phyloP scores from a whole-genome alignment of 176 grass and related monocot genomes.

The Elymus sibiricus region DNA sequence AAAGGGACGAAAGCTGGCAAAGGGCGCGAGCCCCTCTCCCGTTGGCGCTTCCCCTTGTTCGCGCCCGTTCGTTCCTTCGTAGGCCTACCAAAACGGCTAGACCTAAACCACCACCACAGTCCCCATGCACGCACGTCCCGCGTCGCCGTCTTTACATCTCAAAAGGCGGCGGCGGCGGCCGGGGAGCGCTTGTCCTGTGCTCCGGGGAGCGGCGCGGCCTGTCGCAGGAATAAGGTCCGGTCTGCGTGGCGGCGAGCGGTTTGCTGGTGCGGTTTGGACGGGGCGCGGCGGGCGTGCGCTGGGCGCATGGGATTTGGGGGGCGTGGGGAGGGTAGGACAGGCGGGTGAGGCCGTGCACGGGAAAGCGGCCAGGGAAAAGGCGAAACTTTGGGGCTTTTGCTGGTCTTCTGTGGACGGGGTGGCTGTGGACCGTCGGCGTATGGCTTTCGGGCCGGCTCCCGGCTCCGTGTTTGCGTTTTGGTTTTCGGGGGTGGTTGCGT shows the following conservation, averaged over 20 bases:
- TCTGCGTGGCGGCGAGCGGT: slow-evolving; percentile 19
- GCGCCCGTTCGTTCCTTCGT: neutral
- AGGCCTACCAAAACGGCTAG: neutral
- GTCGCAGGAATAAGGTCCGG: slow-evolving; percentile 54
- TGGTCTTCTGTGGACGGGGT: neutral
- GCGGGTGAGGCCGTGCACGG: slow-evolving; percentile 21
- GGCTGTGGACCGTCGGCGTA: neutral
- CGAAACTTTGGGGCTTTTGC: neutral
- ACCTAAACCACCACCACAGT: neutral
- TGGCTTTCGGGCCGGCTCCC: neutral
- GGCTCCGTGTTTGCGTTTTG: too few species aligned
- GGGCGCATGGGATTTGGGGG: neutral
- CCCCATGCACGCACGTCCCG: neutral
- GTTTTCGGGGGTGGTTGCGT: too few species aligned
- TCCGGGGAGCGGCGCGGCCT: slow-evolving; percentile 44
- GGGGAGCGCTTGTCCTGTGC: slow-evolving; percentile 66
- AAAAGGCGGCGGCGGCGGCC: slow-evolving; percentile 46
- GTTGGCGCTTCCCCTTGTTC: slow-evolving; percentile 66
- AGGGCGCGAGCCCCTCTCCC: slow-evolving; percentile 16
- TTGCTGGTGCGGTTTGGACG: slow-evolving; percentile 4
- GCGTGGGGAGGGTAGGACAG: slow-evolving; percentile 25
- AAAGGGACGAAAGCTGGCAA: slow-evolving; percentile 74
- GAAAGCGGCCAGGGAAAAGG: slow-evolving; percentile 16
- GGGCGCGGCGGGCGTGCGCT: neutral
- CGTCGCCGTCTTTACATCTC: slow-evolving; percentile 30